Conservation (phyloP, 305 asterid genomes). For the Fraxinus sp. region DNA sequence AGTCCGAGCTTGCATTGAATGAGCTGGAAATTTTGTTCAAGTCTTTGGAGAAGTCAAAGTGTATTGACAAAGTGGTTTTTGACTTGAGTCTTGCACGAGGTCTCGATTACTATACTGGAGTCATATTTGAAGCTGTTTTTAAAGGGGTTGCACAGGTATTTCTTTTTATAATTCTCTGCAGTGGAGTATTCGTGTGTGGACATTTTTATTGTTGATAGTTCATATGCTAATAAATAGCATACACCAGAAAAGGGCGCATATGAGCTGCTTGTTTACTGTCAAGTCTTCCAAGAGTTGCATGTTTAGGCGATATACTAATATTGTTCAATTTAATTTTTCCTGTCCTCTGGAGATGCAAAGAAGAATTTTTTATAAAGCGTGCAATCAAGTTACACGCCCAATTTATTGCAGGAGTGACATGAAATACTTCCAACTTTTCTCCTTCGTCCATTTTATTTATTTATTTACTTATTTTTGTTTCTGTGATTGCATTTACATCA, state of each 20-base stretch:
- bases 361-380: neutral
- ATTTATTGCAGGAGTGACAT: neutral
- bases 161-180: neutral
- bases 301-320: neutral
- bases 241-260: neutral
- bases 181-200: neutral
- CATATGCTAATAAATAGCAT: neutral
- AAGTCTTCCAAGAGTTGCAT: neutral
- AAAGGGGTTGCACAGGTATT: conserved; percentile 83
- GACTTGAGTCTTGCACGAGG: conserved; percentile 99
- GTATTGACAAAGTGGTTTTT: conserved; percentile 66
- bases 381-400: neutral
- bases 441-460: neutral
- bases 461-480: neutral
- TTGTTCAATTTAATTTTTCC: neutral
- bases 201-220: neutral
- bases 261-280: neutral
- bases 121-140: conserved; percentile 86
- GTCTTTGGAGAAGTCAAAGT: conserved; percentile 67
- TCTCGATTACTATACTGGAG: conserved; percentile 94
- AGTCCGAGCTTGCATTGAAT: conserved; percentile 62
- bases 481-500: neutral
- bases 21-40: conserved; percentile 79
- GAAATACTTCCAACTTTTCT: neutral
- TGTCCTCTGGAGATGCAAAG: neutral